A percentile compares a stretch with the other conserved stretches of the same genome.
These are phyloP conservation scores for Cucumis hystrix DNA, from an alignment of 306 rosid species.

Conservation along the genomic window DNA sequence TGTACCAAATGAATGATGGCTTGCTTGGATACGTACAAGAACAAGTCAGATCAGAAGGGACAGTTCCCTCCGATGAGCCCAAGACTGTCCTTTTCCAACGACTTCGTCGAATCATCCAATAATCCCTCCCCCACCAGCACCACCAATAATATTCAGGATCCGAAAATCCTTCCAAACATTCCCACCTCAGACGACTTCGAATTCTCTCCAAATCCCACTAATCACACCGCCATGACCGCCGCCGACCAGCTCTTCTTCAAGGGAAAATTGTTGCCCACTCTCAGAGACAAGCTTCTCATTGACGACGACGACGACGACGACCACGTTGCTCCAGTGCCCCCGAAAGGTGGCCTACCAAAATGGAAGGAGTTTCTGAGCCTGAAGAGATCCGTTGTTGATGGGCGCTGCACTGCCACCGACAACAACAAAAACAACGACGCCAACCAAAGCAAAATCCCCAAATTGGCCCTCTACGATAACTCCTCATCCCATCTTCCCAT, in stretches of 20 bases:
- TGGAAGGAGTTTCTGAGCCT: constrained; percentile 81
- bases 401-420: neutral
- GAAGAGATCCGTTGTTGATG: constrained; percentile 32
- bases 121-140: constrained; percentile 15
- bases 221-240: constrained; percentile 67
- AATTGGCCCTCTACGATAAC: neutral
- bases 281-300: constrained; percentile 65
- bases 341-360: constrained; percentile 45
- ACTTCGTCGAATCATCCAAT: constrained; percentile 44
- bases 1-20: constrained; percentile 49
- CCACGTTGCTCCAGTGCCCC: constrained; percentile 21
- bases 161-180: constrained; percentile 11
- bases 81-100: constrained; percentile 85
- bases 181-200: constrained; percentile 79
- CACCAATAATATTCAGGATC: constrained; percentile 20
- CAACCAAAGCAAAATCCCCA: neutral
- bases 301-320: constrained; percentile 16
- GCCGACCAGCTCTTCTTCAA: constrained; percentile 91
- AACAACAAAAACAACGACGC: neutral
- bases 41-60: constrained; percentile 32
- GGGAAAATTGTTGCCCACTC: constrained; percentile 75
- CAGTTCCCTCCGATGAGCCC: constrained; percentile 70
- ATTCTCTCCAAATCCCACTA: constrained; percentile 36
- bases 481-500: neutral
- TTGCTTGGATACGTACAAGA: constrained; percentile 74